Base-by-base conservation (phyloP, 371 early-diverging fungal species). In the Mucor velutinosus region DNA sequence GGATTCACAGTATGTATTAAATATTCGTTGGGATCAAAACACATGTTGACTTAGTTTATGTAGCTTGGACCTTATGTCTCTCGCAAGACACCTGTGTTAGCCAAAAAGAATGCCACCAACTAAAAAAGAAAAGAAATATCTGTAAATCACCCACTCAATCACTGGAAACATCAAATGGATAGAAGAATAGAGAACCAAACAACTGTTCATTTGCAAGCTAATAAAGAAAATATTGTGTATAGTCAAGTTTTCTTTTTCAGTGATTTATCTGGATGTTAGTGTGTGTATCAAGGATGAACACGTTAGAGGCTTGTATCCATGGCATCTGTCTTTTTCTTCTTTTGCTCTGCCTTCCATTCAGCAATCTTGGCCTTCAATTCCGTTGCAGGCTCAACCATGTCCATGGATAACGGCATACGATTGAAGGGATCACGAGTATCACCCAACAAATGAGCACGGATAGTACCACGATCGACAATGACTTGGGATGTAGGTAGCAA, bases 381-480 rank as follows among this genome's bases (percentile, higher is more conserved):
- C 41, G 74, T 62, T 32, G 73, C 83, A 76, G 92, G 93, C 60
- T 89, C 76, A 3, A 95, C 87, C 86, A 90, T 90, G 14, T 88
- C 90, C 68, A 94, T 92, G 3, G 87, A 80, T 41, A 98, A 83
- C n/a, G 93, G 93, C 60, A 86, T 86, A 59, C 97, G 91, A 75
- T 96, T 98, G 75, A 97, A 97, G 17, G 99, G 99, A 87, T 99
- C 99, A 41, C 91, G 91, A 4, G 91, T 83, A 73, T 97, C 97
- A 63, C 94, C 94, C 33, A 99, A 81, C 70, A 99, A 78, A 79
- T 99, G 95, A 29, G 94, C 89, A 75, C 92, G 92, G 72, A 99
- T 98, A 3, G 98, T 99, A 23, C 95, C 90, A 57, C 91, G 84
- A 76, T 99, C 99, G 45, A 99, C 89, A 27, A 92, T 90, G 5